A percentile compares a stretch with the other conserved stretches of the same genome.
Conservation (phyloP, 73 alveolate genomes). For the Blepharisma stoltei region DNA sequence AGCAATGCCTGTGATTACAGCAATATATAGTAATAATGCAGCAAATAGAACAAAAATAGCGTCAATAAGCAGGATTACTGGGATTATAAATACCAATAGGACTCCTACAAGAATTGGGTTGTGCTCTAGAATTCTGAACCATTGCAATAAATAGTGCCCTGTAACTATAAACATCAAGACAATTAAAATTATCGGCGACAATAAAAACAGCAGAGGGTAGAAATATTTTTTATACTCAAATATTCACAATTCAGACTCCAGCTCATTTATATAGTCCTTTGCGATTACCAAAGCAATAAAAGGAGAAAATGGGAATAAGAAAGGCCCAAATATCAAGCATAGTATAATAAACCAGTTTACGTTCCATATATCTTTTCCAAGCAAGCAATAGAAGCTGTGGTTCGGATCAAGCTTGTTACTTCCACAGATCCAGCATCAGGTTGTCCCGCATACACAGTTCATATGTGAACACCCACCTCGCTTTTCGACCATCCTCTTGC, state of each 20-base stretch:
- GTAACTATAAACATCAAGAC: not conserved
- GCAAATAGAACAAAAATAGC: not conserved
- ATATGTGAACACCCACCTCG: not conserved
- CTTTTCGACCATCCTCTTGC: not conserved
- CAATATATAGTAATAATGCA: not conserved
- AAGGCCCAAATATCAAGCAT: not conserved
- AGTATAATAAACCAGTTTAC: not conserved
- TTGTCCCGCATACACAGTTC: not conserved
- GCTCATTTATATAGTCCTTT: not conserved
- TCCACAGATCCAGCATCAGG: slow-evolving; percentile 8
- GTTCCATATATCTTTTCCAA: not conserved
- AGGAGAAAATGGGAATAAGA: not conserved
- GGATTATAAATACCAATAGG: not conserved
- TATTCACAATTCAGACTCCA: not conserved
- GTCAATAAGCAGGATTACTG: not conserved
- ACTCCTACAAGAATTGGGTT: not conserved
- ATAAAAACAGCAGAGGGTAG: not conserved
- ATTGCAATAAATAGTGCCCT: not conserved
- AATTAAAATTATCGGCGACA: not conserved
- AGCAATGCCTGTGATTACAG: not conserved
- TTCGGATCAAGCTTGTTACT: not conserved
- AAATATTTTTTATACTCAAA: not conserved
- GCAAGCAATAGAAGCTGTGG: not conserved
- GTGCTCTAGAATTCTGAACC: not conserved
- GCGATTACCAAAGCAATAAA: not conserved